Base-by-base conservation (phyloP, 192 early-diverging fungal species). In the Coemansia sp. region DNA sequence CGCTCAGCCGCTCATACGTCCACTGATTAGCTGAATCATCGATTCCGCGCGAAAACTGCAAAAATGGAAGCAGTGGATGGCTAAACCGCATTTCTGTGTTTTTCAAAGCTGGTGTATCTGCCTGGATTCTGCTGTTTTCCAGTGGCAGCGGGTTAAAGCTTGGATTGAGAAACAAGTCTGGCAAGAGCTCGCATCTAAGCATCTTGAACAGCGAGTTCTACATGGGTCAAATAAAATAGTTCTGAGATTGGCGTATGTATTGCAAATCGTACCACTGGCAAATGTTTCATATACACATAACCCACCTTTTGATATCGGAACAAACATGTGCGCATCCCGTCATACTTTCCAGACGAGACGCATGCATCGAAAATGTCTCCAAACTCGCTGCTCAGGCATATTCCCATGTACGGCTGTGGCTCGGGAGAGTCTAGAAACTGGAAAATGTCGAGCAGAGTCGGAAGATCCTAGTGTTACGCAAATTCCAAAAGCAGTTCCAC, bases 171-270 rank as follows among this genome's bases (percentile, higher is more conserved):
- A 88, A 74, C 14, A 71, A 57, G 22, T 85, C 78, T 2, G 88
- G 88, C 31, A 78, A 67, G 4, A 86, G 72, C 61, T 92, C 90
- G 40, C 89, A 83, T 38, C 85, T 83, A 6, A 92, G 61, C 57
- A 92, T 86, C 54, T 89, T 90, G 84, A 86, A 90, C 12, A 92
- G 50, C 11, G 89, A 84, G 26, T 81, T 83, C 52, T 54, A 54
- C 25, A 10, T 6, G 48, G 15, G 46, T 2, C 21, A 20, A n/a
- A 48, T 5, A 7, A n/a, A 17, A 48, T 21, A 20, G 47, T 8
- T 9, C 19, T n/a, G 19, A 20, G 15, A 19, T n/a, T 19, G 17
- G 47, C 19, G 47, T 20, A 8, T 48, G 47, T 17, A 8, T 21
- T 20, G 47, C 17, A n/a, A 20, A 20, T 8, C 19, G n/a, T 7